Evolutionary conservation across 768 basidiomycete genomes (phyloP), one percentile per base, ranked within the genome.

Genomic region (Tylopilus rubrobrunneus): DNA sequence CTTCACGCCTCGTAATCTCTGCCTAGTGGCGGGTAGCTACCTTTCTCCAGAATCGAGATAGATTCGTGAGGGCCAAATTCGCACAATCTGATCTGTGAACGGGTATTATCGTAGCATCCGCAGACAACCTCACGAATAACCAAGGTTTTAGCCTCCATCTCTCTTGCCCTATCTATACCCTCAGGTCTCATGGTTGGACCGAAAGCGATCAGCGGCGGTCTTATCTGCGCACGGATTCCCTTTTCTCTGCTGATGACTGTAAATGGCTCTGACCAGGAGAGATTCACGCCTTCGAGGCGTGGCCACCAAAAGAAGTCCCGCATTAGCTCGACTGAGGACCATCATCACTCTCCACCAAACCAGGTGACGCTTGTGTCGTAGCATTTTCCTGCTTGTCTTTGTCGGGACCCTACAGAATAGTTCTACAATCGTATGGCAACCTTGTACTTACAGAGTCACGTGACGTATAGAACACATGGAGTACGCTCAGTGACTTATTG

Each of bases 1-100:
- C 60, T 97, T 98, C 64, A 98, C 97, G 9, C 84, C 93, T 28
- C 83, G 96, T 14, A 99, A 99, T 70, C 78, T 99, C 33, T 95
- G 92, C 69, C 73, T 98, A 52, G 91, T 89, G 43, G 87, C 89
- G 17, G 96, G 96, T 6, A 78, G 77, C 41, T 87, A 85, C 66
- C 73, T 84, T 40, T 73, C 86, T 21, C 76, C 83, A 1, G 87
- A 87, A 53, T 67, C 73, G 48, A 74, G 81, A 68, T 83, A 63
- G 41, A 27, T 23, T 41, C 12, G 27, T 23, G 34, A 48, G 27
- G 7, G 29, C 1, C 7, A 15, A 17, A 11, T 37, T 36, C 33
- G n/a, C 6, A 15, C 39, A 45, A 19, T 15, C 39, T 37, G 34
- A 29, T 44, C 10, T 36, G 44, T 52, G 29, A 19, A 27, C 39